Conservation (phyloP, 805 yeast species). For the Candida chauliodis region DNA sequence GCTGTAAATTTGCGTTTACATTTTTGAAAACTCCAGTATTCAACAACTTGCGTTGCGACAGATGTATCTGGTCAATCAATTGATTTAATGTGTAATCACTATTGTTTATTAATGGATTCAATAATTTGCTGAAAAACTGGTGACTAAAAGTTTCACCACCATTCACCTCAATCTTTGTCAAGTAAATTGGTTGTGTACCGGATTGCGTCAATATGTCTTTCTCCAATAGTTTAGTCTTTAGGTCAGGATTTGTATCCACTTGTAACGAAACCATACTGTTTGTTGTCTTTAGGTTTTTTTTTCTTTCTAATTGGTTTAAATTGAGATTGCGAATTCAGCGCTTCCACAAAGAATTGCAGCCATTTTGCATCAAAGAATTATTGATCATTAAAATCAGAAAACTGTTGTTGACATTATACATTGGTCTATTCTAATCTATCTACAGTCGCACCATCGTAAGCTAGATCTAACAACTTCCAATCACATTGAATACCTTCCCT, state of each 20-base stretch:
- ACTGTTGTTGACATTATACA: too few relatives aligned
- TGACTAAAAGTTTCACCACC: slow-evolving; percentile 45
- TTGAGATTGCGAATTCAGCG: slow-evolving; percentile 2
- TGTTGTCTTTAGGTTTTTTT: background rate
- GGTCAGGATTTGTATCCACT: slow-evolving; percentile 12
- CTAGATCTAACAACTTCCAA: slow-evolving; percentile 84
- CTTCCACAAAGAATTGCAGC: background rate
- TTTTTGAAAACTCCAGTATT: slow-evolving; percentile 45
- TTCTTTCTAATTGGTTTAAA: slow-evolving; percentile 1
- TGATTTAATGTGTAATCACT: slow-evolving; percentile 43
- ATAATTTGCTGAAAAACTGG: slow-evolving; percentile 44
- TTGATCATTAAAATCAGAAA: too few relatives aligned
- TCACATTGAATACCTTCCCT: slow-evolving; percentile 65
- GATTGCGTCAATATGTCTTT: slow-evolving; percentile 29
- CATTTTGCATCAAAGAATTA: background rate
- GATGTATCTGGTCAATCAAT: slow-evolving; percentile 30
- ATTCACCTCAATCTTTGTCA: slow-evolving; percentile 33
- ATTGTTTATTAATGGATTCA: slow-evolving; percentile 39
- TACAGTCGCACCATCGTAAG: slow-evolving; percentile 81
- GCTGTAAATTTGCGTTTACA: slow-evolving; percentile 37
- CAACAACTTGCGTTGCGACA: slow-evolving; percentile 31
- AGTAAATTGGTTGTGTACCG: slow-evolving; percentile 31
- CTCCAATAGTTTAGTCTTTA: slow-evolving; percentile 20
- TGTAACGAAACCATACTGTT: slow-evolving; percentile 2
- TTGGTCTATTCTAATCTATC: too few relatives aligned